Percentiles rank a stretch among this genome's conserved stretches.
Evolutionary conservation across 495 filamentous ascomycete genomes (phyloP).

Genomic region (Trichoderma reesei): DNA sequence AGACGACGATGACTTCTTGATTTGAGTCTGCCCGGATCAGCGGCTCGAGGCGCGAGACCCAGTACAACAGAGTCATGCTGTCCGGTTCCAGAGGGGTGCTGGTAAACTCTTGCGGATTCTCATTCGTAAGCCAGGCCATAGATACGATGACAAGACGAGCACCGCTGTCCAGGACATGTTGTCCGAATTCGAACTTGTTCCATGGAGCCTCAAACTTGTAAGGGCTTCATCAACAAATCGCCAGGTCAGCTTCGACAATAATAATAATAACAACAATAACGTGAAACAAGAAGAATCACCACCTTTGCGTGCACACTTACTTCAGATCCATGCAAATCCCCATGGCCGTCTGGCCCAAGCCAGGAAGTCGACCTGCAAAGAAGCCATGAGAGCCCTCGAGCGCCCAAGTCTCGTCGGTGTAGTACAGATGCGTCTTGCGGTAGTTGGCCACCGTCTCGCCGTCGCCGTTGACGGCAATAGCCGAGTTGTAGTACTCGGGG

Average conservation of each 20-base stretch:
- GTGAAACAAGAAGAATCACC: background rate
- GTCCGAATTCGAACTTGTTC: conserved; percentile 74
- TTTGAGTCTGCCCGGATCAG: conserved; percentile 49
- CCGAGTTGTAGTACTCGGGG: conserved; percentile 69
- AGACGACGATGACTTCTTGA: conserved; percentile 63
- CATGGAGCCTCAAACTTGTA: conserved; percentile 72
- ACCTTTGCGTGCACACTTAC: conserved; percentile 21
- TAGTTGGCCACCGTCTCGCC: conserved; percentile 73
- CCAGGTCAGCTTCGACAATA: background rate
- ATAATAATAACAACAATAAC: background rate
- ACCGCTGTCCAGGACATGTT: conserved; percentile 51
- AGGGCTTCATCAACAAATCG: conserved; percentile 25
- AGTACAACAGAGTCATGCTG: conserved; percentile 74
- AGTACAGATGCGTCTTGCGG: conserved; percentile 82
- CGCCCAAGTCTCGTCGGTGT: conserved; percentile 89
- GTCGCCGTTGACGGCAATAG: conserved; percentile 59
- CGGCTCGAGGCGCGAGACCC: conserved; percentile 72
- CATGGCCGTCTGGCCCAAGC: conserved; percentile 54
- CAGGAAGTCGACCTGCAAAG: conserved; percentile 37
- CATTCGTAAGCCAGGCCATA: conserved; percentile 78
- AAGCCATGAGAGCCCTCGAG: conserved; percentile 61
- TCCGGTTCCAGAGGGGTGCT: conserved; percentile 51
- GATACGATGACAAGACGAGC: conserved; percentile 68
- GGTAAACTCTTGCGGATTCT: conserved; percentile 36
- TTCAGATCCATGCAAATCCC: conserved; percentile 84